Evolutionary conservation across 352 stramenopile species (phyloP), one percentile per base, ranked within the genome.

Genomic region (Elongisporangium anandrum): DNA sequence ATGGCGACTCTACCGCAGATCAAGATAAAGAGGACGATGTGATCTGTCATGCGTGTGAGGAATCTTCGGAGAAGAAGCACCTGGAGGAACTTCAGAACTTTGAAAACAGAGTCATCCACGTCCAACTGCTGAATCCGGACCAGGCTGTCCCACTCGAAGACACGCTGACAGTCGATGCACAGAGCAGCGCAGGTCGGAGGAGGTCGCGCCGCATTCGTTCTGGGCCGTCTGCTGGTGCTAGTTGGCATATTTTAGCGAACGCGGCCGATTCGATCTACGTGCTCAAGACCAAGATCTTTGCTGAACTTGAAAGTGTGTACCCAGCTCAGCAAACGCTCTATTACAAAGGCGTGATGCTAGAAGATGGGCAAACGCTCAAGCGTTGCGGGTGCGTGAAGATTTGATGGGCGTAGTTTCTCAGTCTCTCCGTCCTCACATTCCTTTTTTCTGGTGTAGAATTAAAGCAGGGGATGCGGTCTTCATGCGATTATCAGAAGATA

Each of bases 211-310:
- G 85, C 9, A 87, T 85, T 59, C 77, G 79, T 34, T 73, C 71
- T 20, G 75, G 73, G 13, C 34, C 34, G 0, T 15, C 10, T 45
- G 75, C 82, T 15, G 70, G 70, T 22, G 71, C 66, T 8, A 81
- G 38, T 7, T 89, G 80, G 81, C 59, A 61, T 4, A 72, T 94
- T 38, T 9, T 58, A 15, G 75, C 81, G 3, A 90, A 81, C 54
- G 73, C 85, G 6, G 74, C 69, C 23, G 85, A 94, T 58, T 87
- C 79, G 0, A 76, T 92, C 13, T 88, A 87, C 45, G 75, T 90
- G 51, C 59, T 94, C 9, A 94, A 94, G 59, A 73, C 79, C 4
- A 89, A 87, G 52, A 87, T 94, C 26, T 90, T 78, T 52, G 75
- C 81, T 3, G 78, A 88, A 52, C 85, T 80, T 8, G 85, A 90